Evolutionary conservation across 805 yeast species (phyloP).

Genomic region (Saccharomyces eubayanus): DNA sequence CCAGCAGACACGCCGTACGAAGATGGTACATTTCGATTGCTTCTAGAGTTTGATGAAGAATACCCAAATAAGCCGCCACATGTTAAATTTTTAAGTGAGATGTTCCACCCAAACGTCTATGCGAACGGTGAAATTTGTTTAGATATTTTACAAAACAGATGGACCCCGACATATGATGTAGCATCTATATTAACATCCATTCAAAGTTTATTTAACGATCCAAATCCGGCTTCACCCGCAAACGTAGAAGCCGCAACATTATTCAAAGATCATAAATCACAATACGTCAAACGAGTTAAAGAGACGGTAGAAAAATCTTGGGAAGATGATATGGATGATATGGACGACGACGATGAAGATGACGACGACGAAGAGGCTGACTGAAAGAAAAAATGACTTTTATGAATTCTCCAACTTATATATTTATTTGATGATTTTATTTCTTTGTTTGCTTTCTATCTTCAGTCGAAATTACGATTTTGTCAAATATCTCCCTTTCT

Average conservation of each 20-base stretch:
- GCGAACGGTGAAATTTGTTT: constrained; percentile 92
- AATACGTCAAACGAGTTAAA: constrained; percentile 82
- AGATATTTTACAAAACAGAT: constrained; percentile 90
- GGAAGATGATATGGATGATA: constrained; percentile 60
- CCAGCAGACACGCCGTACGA: constrained; percentile 97
- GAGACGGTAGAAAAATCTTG: constrained; percentile 93
- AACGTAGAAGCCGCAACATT: constrained; percentile 95
- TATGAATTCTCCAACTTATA: not conserved
- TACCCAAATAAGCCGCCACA: constrained; percentile 95
- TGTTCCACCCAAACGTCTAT: constrained; percentile 98
- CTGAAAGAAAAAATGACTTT: not conserved
- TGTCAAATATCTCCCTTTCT: not conserved
- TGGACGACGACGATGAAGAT: constrained; percentile 32
- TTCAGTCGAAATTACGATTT: not conserved
- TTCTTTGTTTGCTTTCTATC: not conserved
- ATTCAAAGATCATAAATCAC: constrained; percentile 90
- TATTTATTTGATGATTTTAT: not conserved
- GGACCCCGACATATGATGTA: constrained; percentile 98
- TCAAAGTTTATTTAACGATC: constrained; percentile 88
- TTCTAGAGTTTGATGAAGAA: constrained; percentile 87
- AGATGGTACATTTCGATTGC: constrained; percentile 88
- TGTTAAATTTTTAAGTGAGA: constrained; percentile 82
- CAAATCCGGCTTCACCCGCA: constrained; percentile 93
- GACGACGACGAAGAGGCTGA: constrained; percentile 9
- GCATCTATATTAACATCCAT: constrained; percentile 89